These are phyloP conservation scores for Eucalyptus shirleyi DNA, from an alignment of 345 rosid species.

Conservation along the genomic window DNA sequence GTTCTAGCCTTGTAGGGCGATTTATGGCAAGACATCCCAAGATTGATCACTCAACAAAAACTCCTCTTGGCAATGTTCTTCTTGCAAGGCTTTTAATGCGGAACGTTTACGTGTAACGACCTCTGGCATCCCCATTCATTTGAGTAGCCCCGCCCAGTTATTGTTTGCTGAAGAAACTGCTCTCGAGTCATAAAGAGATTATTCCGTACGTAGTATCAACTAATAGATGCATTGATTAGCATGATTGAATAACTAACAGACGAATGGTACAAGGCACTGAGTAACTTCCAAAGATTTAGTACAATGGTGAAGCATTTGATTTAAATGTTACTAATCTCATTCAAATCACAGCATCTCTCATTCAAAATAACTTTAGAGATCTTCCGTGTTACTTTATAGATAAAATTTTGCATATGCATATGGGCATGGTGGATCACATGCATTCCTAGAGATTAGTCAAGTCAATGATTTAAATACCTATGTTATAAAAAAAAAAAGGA, in stretches of 20 bases:
- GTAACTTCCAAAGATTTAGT: neutral
- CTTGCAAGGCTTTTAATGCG: neutral
- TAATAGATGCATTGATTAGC: neutral
- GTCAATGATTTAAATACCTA: neutral
- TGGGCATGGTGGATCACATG: neutral
- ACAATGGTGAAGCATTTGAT: neutral
- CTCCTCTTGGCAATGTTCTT: neutral
- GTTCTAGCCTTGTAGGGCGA: neutral
- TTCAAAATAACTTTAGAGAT: neutral
- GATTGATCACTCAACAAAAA: neutral
- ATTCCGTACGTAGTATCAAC: neutral
- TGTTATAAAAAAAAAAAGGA: neutral
- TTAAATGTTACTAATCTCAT: neutral
- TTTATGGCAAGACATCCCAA: neutral
- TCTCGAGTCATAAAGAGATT: neutral
- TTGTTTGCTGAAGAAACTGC: neutral
- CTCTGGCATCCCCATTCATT: neutral
- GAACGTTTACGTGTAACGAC: neutral
- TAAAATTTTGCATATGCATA: neutral
- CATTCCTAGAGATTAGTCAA: neutral
- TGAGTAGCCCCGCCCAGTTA: neutral
- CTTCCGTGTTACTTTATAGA: accelerated
- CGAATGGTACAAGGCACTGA: neutral
- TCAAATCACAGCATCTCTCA: neutral
- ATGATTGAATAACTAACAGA: neutral